Base-by-base conservation (phyloP, 495 filamentous ascomycete species). In the Oidiodendron maius region DNA sequence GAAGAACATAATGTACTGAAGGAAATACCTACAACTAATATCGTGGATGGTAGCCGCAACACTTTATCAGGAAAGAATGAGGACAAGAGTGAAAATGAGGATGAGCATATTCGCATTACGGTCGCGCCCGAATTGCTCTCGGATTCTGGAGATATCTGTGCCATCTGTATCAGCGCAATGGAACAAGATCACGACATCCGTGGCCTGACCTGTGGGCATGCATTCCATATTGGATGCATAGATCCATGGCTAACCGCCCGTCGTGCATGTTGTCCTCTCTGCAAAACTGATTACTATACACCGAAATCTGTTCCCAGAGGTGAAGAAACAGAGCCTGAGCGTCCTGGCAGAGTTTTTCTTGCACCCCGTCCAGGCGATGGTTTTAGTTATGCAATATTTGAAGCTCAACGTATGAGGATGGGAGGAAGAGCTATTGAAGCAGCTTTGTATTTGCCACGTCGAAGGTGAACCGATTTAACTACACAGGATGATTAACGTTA, bases 171-270 rank as follows among this genome's bases (percentile, higher is more conserved):
- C 52, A 93, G 97, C 56, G 82, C 76, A 0, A 77, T 98, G 24
- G 93, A 98, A 59, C 89, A 95, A 42, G 84, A 96, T 58, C 91
- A 97, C 61, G 91, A 96, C 66, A 84, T 98, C 32, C 86, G 93
- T 46, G 93, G 93, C 21, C 68, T 98, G 34, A 89, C 88, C 11
- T 97, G 93, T 58, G 90, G 90, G 25, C 94, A 97, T 64, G 91
- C 93, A 51, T 99, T 97, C 75, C 93, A 99, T 66, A 85, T 87
- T 40, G 79, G 77, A 18, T 99, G 93, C 65, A 76, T 99, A 17
- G 93, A 99, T 58, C 93, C 94, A 10, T 98, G 93, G 93, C 71
- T 98, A 44, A 98, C 93, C 1, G 87, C 80, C 57, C 76, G 93
- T 52, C 81, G 91, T 51, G 94, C 93, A 11, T 95, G 93, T 65